Evolutionary conservation across 2,329 filamentous ascomycete genomes (phyloP).

Genomic region (Colletotrichum viniferum): DNA sequence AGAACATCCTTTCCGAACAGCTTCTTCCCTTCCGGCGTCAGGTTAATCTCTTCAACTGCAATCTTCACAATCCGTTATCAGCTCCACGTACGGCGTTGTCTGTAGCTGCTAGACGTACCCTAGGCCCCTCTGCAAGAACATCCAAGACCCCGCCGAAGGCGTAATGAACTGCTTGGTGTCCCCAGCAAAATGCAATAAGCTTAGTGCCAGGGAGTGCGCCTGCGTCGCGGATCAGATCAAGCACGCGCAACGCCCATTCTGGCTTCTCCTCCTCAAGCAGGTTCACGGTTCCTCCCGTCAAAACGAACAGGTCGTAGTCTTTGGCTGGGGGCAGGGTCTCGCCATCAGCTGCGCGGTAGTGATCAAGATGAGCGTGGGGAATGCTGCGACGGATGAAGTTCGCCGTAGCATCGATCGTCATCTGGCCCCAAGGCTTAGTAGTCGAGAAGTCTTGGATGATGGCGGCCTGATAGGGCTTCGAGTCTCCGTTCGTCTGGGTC

Average conservation of each 20-base stretch:
- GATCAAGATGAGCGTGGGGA: background rate
- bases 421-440: background rate
- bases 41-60: background rate
- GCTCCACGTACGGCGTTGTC: background rate
- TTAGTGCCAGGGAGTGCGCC: background rate
- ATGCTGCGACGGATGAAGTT: background rate
- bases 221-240: background rate
- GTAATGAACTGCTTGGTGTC: background rate
- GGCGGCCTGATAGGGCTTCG: background rate
- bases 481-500: background rate
- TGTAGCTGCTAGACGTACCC: background rate
- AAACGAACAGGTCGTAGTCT: background rate
- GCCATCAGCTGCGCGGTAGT: background rate
- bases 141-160: background rate
- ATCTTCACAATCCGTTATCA: background rate
- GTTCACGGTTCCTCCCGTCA: background rate
- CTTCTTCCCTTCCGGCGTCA: background rate
- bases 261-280: background rate
- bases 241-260: background rate
- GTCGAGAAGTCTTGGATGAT: background rate
- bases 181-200: background rate
- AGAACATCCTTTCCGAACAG: background rate
- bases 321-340: background rate
- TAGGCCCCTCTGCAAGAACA: background rate
- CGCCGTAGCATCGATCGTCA: background rate